Conservation (phyloP, 345 rosid genomes). For the Bruguiera gymnorhiza region DNA sequence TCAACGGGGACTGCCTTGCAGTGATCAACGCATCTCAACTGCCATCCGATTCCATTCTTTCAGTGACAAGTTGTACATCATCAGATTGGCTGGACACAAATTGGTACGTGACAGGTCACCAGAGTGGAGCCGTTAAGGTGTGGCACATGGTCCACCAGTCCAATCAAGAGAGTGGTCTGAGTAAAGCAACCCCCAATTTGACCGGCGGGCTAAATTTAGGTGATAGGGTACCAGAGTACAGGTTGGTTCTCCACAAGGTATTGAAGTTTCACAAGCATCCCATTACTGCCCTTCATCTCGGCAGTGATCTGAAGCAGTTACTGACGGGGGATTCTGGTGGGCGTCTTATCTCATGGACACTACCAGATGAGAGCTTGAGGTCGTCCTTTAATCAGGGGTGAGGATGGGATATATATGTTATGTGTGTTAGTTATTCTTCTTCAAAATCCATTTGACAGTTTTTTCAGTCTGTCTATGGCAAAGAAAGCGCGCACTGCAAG, state of each 20-base stretch:
- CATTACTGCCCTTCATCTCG: conserved; percentile 77
- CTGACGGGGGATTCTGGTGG: conserved; percentile 91
- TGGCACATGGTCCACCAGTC: conserved; percentile 91
- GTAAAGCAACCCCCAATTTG: conserved; percentile 45
- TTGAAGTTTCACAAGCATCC: conserved; percentile 85
- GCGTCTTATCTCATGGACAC: conserved; percentile 85
- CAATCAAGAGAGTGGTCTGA: conserved; percentile 43
- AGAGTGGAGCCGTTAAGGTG: conserved; percentile 94
- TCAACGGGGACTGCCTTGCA: conserved; percentile 96
- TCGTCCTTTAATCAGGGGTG: conserved; percentile 59
- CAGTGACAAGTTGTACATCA: conserved; percentile 72
- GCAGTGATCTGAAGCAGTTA: conserved; percentile 82
- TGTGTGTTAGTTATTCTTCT: background rate
- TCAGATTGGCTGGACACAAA: conserved; percentile 93
- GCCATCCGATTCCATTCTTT: conserved; percentile 91
- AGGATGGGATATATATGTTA: conserved; percentile 3
- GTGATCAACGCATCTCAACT: conserved; percentile 84
- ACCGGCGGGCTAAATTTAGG: conserved; percentile 59
- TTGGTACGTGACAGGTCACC: conserved; percentile 98
- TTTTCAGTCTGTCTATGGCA: conserved; percentile 15
- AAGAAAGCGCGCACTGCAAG: conserved; percentile 12
- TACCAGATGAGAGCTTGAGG: conserved; percentile 76
- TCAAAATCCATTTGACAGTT: conserved; percentile 16
- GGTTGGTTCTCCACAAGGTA: conserved; percentile 75
- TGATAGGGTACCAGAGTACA: conserved; percentile 66